Conservation (phyloP, 305 asterid species). For the Solanum hybrid region DNA sequence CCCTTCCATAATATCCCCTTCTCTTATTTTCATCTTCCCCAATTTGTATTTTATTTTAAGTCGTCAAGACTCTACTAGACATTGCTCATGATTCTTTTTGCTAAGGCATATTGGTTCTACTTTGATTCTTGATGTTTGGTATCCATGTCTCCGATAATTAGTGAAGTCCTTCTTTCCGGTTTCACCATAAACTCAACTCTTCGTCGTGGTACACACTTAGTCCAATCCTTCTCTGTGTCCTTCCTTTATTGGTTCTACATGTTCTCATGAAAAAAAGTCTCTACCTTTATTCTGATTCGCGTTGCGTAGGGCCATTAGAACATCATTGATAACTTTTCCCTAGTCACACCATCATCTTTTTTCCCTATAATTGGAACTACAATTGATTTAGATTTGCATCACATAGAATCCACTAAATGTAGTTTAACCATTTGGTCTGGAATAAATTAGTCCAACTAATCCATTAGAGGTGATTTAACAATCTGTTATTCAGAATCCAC, state of each 20-base stretch:
- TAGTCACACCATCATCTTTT: not conserved
- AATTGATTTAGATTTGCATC: not conserved
- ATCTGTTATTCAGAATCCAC: not conserved
- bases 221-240: slow-evolving; percentile 6
- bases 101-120: not conserved
- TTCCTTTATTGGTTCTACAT: slow-evolving; percentile 17
- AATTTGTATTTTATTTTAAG: not conserved
- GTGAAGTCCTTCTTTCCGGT: slow-evolving; percentile 13
- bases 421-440: not conserved
- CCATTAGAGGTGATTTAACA: not conserved
- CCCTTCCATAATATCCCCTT: not conserved
- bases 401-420: not conserved
- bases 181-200: slow-evolving; percentile 7
- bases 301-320: not conserved
- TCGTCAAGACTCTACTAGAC: not conserved
- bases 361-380: not conserved
- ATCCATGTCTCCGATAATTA: slow-evolving; percentile 1
- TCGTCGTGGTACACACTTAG: slow-evolving; percentile 9
- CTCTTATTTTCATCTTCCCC: not conserved
- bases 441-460: not conserved
- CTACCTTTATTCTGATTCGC: not conserved
- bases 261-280: not conserved
- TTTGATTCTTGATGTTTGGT: not conserved
- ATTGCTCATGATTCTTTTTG: not conserved
- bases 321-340: not conserved